These are phyloP conservation scores for Rhynchosporium agropyri DNA, from an alignment of 2,329 filamentous ascomycete genomes.

Conservation along the genomic window DNA sequence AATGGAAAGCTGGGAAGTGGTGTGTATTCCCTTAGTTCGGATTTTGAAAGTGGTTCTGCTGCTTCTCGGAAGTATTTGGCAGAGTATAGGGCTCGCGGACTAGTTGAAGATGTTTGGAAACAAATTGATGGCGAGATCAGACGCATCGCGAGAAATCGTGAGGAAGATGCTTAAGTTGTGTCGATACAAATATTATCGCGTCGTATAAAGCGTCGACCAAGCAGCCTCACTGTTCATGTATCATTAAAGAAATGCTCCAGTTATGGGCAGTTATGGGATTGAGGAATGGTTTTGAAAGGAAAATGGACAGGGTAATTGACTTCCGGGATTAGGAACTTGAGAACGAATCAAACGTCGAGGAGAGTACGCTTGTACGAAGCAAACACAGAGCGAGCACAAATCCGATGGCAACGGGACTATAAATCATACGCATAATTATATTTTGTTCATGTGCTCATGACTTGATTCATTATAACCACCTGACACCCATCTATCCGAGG, in stretches of 20 bases:
- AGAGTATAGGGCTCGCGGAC: constrained; percentile 21
- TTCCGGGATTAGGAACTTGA: no score
- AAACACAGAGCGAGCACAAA: no score
- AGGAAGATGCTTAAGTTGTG: not conserved
- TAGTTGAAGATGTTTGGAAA: constrained; percentile 27
- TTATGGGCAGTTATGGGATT: no score
- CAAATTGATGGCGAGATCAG: constrained; percentile 26
- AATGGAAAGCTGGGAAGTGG: constrained; percentile 29
- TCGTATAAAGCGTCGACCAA: no score
- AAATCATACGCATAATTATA: no score
- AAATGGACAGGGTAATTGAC: no score
- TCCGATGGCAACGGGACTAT: no score
- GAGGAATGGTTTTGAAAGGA: no score
- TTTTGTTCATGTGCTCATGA: not conserved
- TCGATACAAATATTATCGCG: not conserved
- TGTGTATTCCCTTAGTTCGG: constrained; percentile 27
- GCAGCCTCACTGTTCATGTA: no score
- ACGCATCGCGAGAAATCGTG: constrained; percentile 15
- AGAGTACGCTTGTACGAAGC: no score
- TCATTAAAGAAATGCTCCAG: no score
- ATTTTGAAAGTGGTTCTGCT: constrained; percentile 27
- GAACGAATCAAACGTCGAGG: no score
- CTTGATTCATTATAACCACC: not conserved
- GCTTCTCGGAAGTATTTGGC: constrained; percentile 23
- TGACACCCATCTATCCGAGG: constrained; percentile 27